Evolutionary conservation across 176 grass and related monocot species (phyloP), one percentile per base, ranked within the genome.

Genomic region (Musa schizocarpa): DNA sequence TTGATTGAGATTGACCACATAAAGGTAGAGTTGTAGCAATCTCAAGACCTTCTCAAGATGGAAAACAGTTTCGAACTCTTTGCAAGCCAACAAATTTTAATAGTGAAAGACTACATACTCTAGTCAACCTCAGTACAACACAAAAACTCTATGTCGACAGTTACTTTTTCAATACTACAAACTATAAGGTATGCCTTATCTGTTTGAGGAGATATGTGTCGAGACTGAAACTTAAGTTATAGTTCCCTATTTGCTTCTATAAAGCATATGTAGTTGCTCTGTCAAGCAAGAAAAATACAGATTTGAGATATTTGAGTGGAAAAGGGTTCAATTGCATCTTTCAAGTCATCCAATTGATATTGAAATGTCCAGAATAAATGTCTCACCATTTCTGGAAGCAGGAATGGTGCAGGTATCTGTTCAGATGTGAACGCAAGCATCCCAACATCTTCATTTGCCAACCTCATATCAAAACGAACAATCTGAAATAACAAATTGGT

Each of bases 361-460:
- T 50, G 9, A 76, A 23, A 64, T 58, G 43, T 51, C 13, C 11
- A 51, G 14, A 50, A 65, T 19, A 11, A 13, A 79, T 9, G 57
- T 6, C 67, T 80, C 87, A 96, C 95, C 90, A 98, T 98, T 89
- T 98, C 95, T 19, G 95, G 95, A 69, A 98, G 87, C 55, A 98
- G 88, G 75, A 93, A 86, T 79, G 95, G 95, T 72, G 90, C 79
- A 68, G 95, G 95, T 85, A 98, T 98, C 83, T 98, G 95, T 84
- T 98, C 95, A 63, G 95, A 92, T 25, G 95, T 91, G 63, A 98
- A 98, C 59, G 90, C 88, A 84, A 98, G 90, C 95, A 98, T 98
- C 68, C 84, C 88, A 67, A 98, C 95, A 84, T 98, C 90, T 85
- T 98, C 95, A 87, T 98, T 98, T 54, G 90, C 88, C 71, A 98